phyloP scores from a whole-genome alignment of 768 basidiomycete species.

The Sutorius australiensis region DNA sequence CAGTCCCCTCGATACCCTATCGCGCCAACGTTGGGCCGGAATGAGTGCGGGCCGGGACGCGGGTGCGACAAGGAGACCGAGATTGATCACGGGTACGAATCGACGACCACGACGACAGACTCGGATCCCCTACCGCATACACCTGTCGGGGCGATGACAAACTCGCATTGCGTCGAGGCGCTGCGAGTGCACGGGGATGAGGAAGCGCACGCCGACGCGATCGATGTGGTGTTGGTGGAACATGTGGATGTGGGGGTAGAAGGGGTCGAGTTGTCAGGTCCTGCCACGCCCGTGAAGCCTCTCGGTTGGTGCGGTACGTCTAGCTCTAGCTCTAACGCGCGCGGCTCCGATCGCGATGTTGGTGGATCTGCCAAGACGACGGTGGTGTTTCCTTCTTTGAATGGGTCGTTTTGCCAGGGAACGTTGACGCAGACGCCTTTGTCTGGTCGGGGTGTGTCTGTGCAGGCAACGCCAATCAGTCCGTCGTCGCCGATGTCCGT shows the following conservation, averaged over 20 bases:
- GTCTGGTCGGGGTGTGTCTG: slow-evolving; percentile 1
- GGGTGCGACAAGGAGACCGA: slow-evolving; percentile 21
- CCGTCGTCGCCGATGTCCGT: neutral
- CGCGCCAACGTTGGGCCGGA: slow-evolving; percentile 3
- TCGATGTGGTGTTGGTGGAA: neutral
- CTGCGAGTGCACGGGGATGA: slow-evolving; percentile 14
- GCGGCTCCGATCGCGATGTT: neutral
- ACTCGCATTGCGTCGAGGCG: slow-evolving; percentile 3
- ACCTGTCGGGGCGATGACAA: slow-evolving; percentile 14
- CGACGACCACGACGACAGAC: slow-evolving; percentile 26
- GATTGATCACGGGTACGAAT: slow-evolving; percentile 26
- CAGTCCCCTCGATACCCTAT: slow-evolving; percentile 1
- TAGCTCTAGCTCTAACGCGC: neutral
- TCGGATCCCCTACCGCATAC: slow-evolving; percentile 27
- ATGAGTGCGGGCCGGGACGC: slow-evolving; percentile 3
- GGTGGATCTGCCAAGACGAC: slow-evolving; percentile 6
- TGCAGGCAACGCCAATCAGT: slow-evolving; percentile 7
- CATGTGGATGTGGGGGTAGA: neutral
- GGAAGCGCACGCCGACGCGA: slow-evolving; percentile 5
- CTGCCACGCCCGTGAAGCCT: slow-evolving; percentile 17
- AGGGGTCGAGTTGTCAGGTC: slow-evolving; percentile 8
- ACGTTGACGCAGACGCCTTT: neutral
- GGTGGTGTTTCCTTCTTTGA: slow-evolving; percentile 26
- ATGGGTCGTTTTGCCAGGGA: slow-evolving; percentile 20
- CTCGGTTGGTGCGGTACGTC: slow-evolving; percentile 10